Percentiles rank a stretch among this genome's conserved stretches.
Evolutionary conservation across 1,284 basidiomycete genomes (phyloP).

Genomic region (Cutaneotrichosporon cavernicola): DNA sequence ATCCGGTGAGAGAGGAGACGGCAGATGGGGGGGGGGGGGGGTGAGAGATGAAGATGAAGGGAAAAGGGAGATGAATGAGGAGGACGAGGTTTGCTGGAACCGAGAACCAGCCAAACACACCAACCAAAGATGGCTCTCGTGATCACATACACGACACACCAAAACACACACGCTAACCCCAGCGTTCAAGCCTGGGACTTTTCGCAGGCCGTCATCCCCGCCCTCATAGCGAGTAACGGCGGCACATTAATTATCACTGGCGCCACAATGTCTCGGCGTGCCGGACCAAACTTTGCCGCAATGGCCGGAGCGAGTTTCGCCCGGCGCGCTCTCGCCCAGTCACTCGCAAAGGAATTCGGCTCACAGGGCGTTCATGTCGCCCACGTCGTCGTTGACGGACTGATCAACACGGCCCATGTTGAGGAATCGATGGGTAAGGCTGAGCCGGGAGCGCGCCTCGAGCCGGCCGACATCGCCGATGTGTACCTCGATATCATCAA

Average conservation of each 20-base stretch:
- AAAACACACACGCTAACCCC: neutral
- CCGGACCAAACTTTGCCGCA: conserved; percentile 37
- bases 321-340: conserved; percentile 42
- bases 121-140: too few species aligned
- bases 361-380: conserved; percentile 53
- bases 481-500: conserved; percentile 46
- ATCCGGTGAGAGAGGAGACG: too few species aligned
- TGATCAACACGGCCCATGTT: conserved; percentile 43
- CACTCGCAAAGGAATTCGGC: conserved; percentile 53
- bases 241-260: conserved; percentile 50
- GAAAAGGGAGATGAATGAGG: too few species aligned
- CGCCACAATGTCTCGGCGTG: conserved; percentile 44
- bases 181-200: conserved; percentile 38
- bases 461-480: conserved; percentile 25
- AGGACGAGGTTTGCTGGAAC: too few species aligned
- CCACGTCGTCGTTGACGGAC: conserved; percentile 53
- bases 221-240: conserved; percentile 31
- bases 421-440: conserved; percentile 30
- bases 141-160: too few species aligned
- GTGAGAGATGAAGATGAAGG: too few species aligned
- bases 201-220: conserved; percentile 40
- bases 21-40: too few species aligned
- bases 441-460: conserved; percentile 27
- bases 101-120: too few species aligned
- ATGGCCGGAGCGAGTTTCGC: conserved; percentile 45